Percentiles rank a stretch among this genome's conserved stretches.
phyloP scores from a whole-genome alignment of 331 rosid species.

The Saraca asoca region DNA sequence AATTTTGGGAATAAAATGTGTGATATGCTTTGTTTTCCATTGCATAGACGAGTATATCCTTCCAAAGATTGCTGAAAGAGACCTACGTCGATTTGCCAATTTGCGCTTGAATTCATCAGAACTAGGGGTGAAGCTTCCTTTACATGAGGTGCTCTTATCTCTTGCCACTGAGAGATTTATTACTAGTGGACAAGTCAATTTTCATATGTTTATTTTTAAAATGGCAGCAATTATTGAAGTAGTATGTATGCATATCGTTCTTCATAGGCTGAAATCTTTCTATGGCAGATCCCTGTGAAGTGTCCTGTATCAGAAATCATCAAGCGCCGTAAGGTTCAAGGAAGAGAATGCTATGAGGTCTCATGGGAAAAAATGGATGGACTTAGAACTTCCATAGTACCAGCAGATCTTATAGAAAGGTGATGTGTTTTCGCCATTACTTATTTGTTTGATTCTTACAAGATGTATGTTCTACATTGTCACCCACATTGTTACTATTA shows the following conservation, averaged over 20 bases:
- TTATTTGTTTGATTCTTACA: conserved; percentile 14
- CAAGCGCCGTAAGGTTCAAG: conserved; percentile 63
- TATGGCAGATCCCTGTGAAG: conserved; percentile 59
- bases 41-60: conserved; percentile 76
- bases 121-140: conserved; percentile 61
- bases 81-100: conserved; percentile 68
- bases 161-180: background rate
- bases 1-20: conserved; percentile 1
- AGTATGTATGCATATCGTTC: background rate
- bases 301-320: conserved; percentile 73
- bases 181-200: background rate
- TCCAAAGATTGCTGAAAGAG: conserved; percentile 78
- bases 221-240: background rate
- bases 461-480: background rate
- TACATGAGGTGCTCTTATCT: conserved; percentile 47
- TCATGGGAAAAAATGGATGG: conserved; percentile 70
- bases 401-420: conserved; percentile 65
- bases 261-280: background rate
- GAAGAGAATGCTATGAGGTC: conserved; percentile 76
- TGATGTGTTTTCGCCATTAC: background rate
- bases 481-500: background rate
- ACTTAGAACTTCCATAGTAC: conserved; percentile 59
- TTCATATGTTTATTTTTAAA: background rate
- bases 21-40: conserved; percentile 28
- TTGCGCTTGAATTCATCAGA: conserved; percentile 60